Conservation (phyloP, 2,329 filamentous ascomycete genomes). For the Monosporascus sp. region DNA sequence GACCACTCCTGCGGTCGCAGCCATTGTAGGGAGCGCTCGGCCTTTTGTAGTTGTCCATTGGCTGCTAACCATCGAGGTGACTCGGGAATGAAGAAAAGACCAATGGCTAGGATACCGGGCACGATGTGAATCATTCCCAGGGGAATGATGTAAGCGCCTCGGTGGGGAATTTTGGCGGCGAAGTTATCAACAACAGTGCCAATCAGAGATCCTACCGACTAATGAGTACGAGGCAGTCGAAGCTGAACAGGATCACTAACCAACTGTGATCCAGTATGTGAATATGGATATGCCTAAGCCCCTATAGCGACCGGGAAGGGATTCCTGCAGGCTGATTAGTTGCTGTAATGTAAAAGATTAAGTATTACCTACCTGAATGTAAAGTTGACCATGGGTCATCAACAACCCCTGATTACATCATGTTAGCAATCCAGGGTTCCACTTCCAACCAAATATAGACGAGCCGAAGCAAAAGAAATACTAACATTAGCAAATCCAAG, state of each 20-base stretch:
- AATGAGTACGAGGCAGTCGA: slow-evolving; percentile 11
- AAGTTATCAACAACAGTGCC: slow-evolving; percentile 49
- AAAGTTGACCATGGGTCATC: slow-evolving; percentile 34
- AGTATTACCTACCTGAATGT: slow-evolving; percentile 13
- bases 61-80: slow-evolving; percentile 37
- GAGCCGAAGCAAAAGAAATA: neutral
- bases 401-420: slow-evolving; percentile 11
- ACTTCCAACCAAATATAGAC: neutral
- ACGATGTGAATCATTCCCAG: slow-evolving; percentile 28
- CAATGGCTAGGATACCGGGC: slow-evolving; percentile 30
- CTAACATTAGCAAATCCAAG: slow-evolving; percentile 37
- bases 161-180: slow-evolving; percentile 17
- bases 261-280: slow-evolving; percentile 43
- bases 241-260: slow-evolving; percentile 28
- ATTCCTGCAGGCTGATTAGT: slow-evolving; percentile 31
- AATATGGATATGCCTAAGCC: slow-evolving; percentile 43
- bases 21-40: slow-evolving; percentile 27
- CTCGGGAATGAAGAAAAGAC: slow-evolving; percentile 35
- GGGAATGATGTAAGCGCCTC: slow-evolving; percentile 22
- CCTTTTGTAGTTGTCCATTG: slow-evolving; percentile 24
- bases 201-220: slow-evolving; percentile 38
- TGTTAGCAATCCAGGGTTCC: neutral
- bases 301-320: slow-evolving; percentile 40
- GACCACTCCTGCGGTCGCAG: slow-evolving; percentile 27
- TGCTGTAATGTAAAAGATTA: neutral